phyloP scores from a whole-genome alignment of 2,329 filamentous ascomycete species.

The Teratosphaeriaceae sp. region DNA sequence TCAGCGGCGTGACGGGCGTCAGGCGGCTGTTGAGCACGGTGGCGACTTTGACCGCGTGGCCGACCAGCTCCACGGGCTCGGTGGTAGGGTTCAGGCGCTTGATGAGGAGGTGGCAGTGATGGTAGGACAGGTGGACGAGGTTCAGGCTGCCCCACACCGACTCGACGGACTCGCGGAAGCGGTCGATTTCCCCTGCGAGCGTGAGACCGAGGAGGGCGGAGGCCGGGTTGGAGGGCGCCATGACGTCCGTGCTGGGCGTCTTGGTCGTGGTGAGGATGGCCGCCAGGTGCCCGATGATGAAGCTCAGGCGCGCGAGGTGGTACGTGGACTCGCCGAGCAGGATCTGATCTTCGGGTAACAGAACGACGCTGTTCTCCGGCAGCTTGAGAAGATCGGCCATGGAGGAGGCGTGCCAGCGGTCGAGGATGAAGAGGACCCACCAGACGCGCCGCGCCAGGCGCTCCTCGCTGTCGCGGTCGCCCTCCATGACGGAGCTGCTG shows the following conservation, averaged over 20 bases:
- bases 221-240: constrained; percentile 36
- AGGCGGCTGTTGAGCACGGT: constrained; percentile 51
- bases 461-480: constrained; percentile 55
- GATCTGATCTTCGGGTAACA: constrained; percentile 52
- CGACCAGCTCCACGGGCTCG: constrained; percentile 52
- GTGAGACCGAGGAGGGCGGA: constrained; percentile 43
- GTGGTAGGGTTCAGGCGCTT: constrained; percentile 53
- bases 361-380: constrained; percentile 54
- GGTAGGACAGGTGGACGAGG: constrained; percentile 61
- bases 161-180: constrained; percentile 60
- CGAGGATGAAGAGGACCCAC: constrained; percentile 66
- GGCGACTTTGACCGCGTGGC: constrained; percentile 53
- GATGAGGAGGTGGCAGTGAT: constrained; percentile 60
- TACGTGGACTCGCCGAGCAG: constrained; percentile 59
- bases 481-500: constrained; percentile 35
- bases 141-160: constrained; percentile 45
- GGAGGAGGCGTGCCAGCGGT: constrained; percentile 66
- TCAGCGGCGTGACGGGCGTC: constrained; percentile 55
- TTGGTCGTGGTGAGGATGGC: constrained; percentile 41
- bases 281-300: constrained; percentile 52
- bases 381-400: constrained; percentile 58
- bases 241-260: constrained; percentile 38
- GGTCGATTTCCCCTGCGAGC: constrained; percentile 54
- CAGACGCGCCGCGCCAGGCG: constrained; percentile 59
- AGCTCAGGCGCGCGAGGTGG: constrained; percentile 57